Evolutionary conservation across 2,329 filamentous ascomycete species (phyloP).

Genomic region (Emergomyces pasteurianus): DNA sequence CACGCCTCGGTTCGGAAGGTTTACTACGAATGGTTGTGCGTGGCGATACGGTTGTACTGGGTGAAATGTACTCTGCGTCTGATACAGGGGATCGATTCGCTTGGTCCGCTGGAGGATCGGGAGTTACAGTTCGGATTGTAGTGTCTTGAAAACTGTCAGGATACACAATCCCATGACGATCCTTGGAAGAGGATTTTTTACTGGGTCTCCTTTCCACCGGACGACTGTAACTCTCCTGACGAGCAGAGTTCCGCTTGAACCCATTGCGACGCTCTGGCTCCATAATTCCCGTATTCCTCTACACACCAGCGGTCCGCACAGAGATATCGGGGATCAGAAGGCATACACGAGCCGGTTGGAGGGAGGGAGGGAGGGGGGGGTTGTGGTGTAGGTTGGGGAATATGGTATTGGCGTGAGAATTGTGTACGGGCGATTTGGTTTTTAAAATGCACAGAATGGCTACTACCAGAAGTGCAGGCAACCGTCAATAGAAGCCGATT

Average conservation of each 20-base stretch:
- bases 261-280: constrained; percentile 31
- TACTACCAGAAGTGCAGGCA: neutral
- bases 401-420: neutral
- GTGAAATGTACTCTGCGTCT: constrained; percentile 23
- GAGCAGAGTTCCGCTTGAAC: constrained; percentile 29
- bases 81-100: constrained; percentile 28
- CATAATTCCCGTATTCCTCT: constrained; percentile 21
- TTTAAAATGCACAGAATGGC: neutral
- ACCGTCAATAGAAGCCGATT: neutral
- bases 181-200: constrained; percentile 37
- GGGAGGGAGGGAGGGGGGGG: too few relatives aligned
- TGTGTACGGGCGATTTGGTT: neutral
- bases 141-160: constrained; percentile 34
- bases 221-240: constrained; percentile 27
- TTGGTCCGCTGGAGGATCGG: constrained; percentile 28
- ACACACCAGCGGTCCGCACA: constrained; percentile 8
- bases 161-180: constrained; percentile 36
- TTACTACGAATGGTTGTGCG: constrained; percentile 24
- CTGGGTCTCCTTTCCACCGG: constrained; percentile 34
- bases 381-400: neutral
- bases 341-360: constrained; percentile 1
- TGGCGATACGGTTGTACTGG: constrained; percentile 24
- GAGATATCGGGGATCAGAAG: constrained; percentile 14
- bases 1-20: constrained; percentile 21
- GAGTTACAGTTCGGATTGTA: constrained; percentile 36